These are phyloP conservation scores for Stygiomarasmius scandens DNA, from an alignment of 1,284 basidiomycete species.

Conservation along the genomic window DNA sequence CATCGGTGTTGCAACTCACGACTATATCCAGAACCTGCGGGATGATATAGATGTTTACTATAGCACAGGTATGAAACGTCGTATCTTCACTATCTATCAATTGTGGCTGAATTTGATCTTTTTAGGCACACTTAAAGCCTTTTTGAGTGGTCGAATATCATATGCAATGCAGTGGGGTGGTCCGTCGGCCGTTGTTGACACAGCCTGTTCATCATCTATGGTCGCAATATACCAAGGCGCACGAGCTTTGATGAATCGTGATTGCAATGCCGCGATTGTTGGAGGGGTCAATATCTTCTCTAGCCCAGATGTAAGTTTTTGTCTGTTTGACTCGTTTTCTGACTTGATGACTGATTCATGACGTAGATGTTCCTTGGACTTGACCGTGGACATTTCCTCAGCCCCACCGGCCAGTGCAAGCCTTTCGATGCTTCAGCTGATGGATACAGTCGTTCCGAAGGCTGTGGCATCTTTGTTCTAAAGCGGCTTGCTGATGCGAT, in stretches of 20 bases:
- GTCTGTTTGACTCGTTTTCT: neutral
- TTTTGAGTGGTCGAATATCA: conserved; percentile 71
- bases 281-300: conserved; percentile 76
- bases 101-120: conserved; percentile 6
- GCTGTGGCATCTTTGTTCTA: conserved; percentile 70
- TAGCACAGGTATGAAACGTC: conserved; percentile 55
- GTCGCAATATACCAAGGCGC: conserved; percentile 71
- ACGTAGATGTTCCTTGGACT: conserved; percentile 69
- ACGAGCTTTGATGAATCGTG: conserved; percentile 60
- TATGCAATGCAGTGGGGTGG: conserved; percentile 69
- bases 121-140: conserved; percentile 66
- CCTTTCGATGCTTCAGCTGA: conserved; percentile 72
- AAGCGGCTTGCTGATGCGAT: conserved; percentile 70
- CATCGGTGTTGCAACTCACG: conserved; percentile 68
- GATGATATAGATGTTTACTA: conserved; percentile 71
- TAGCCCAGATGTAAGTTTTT: conserved; percentile 63
- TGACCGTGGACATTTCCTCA: conserved; percentile 70
- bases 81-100: conserved; percentile 3
- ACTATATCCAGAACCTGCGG: conserved; percentile 67
- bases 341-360: conserved; percentile 7
- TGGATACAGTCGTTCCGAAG: conserved; percentile 74
- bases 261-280: conserved; percentile 69
- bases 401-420: conserved; percentile 67
- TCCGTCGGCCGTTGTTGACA: conserved; percentile 71
- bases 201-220: conserved; percentile 71